These are phyloP conservation scores for Carex scoparia DNA, from an alignment of 176 grass and related monocot species.

Conservation along the genomic window DNA sequence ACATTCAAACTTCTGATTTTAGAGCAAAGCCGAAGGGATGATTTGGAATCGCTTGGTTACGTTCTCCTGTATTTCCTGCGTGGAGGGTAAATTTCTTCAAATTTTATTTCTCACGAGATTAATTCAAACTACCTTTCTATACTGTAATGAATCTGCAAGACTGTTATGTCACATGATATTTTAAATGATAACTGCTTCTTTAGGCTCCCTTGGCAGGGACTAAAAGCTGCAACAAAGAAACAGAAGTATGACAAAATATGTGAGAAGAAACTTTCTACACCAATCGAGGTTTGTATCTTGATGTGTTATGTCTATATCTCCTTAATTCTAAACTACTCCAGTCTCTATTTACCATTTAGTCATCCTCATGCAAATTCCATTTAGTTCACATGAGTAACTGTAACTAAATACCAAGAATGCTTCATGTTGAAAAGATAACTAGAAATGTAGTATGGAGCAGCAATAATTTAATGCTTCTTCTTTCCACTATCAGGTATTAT, in stretches of 20 bases:
- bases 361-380: neutral
- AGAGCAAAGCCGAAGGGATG: conserved; percentile 98
- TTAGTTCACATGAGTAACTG: neutral
- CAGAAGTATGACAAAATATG: conserved; percentile 97
- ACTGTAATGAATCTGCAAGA: neutral
- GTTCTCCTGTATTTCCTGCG: conserved; percentile 93
- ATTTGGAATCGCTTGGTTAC: conserved; percentile 98
- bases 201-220: conserved; percentile 95
- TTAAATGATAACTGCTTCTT: conserved; percentile 31
- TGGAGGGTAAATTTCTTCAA: conserved; percentile 56
- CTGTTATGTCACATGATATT: neutral
- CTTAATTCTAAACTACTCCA: neutral
- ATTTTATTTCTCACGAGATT: neutral
- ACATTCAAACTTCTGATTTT: conserved; percentile 25
- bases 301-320: neutral
- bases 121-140: conserved; percentile 9
- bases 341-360: neutral
- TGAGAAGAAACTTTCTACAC: conserved; percentile 83
- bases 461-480: neutral
- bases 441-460: conserved; percentile 1
- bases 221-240: conserved; percentile 94
- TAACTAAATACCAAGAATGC: neutral
- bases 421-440: neutral
- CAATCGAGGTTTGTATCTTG: conserved; percentile 64
- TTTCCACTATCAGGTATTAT: conserved; percentile 57